Evolutionary conservation across 1,284 basidiomycete genomes (phyloP).

Genomic region (Cryptococcus sp.): DNA sequence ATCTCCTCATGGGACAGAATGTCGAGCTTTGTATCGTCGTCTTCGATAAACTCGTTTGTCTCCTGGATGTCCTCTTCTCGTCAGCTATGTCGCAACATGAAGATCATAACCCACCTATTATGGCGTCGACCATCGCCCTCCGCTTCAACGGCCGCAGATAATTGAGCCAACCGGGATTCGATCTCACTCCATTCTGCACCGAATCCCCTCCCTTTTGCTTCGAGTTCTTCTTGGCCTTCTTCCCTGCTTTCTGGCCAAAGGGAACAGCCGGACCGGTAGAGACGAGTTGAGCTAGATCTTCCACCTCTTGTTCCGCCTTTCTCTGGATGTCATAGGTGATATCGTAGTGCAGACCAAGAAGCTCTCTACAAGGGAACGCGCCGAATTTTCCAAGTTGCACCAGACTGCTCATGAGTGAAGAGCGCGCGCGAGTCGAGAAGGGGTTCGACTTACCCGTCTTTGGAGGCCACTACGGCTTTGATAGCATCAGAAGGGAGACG

Average conservation of each 20-base stretch:
- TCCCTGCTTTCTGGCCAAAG: conserved; percentile 30
- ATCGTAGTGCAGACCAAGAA: conserved; percentile 48
- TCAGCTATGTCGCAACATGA: conserved; percentile 3
- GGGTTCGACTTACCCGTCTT: conserved; percentile 35
- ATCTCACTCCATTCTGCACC: conserved; percentile 6
- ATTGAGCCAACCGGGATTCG: conserved; percentile 36
- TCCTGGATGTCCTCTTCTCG: conserved; percentile 39
- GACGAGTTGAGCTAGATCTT: too few species aligned
- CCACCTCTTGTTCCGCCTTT: neutral
- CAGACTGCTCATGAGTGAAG: conserved; percentile 31
- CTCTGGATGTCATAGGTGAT: conserved; percentile 48
- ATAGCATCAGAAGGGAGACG: conserved; percentile 47
- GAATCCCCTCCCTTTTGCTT: conserved; percentile 15
- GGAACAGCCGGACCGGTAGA: conserved; percentile 1
- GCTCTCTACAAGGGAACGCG: conserved; percentile 44
- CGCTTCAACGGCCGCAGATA: conserved; percentile 31
- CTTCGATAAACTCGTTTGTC: conserved; percentile 53
- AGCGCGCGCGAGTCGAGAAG: conserved; percentile 2
- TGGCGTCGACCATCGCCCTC: conserved; percentile 32
- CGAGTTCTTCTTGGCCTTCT: conserved; percentile 33
- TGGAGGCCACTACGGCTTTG: conserved; percentile 45
- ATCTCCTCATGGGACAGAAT: conserved; percentile 76
- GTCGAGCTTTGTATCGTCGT: conserved; percentile 55
- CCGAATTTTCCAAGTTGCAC: conserved; percentile 50
- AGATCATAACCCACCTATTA: conserved; percentile 29